These are phyloP conservation scores for Graphium sp. DNA, from an alignment of 2,329 filamentous ascomycete genomes.

Conservation along the genomic window DNA sequence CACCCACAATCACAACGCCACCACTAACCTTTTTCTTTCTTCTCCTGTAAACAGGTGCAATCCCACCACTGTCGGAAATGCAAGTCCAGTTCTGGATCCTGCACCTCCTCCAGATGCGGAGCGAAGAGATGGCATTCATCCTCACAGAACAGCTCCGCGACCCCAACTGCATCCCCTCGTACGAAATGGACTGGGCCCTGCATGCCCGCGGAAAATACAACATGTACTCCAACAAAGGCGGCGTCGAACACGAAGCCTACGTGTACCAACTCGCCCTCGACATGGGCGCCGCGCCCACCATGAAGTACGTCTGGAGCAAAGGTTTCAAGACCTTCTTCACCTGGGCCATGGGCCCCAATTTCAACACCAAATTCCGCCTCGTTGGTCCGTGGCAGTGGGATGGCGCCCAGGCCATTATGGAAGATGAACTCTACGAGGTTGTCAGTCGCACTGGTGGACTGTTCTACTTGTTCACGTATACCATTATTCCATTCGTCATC, in stretches of 20 bases:
- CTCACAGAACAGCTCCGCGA: neutral
- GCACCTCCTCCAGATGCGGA: slow-evolving; percentile 15
- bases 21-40: slow-evolving; percentile 1
- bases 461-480: slow-evolving; percentile 18
- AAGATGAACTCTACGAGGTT: slow-evolving; percentile 20
- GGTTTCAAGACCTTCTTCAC: slow-evolving; percentile 16
- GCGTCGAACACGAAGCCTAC: slow-evolving; percentile 31
- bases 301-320: slow-evolving; percentile 15
- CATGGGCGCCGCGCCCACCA: slow-evolving; percentile 22
- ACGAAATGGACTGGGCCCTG: slow-evolving; percentile 23
- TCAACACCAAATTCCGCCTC: slow-evolving; percentile 30
- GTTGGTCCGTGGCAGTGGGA: slow-evolving; percentile 23
- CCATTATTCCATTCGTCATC: slow-evolving; percentile 16
- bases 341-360: slow-evolving; percentile 30
- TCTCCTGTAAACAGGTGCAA: slow-evolving; percentile 20
- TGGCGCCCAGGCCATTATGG: slow-evolving; percentile 18
- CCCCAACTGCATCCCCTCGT: slow-evolving; percentile 11
- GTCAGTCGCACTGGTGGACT: slow-evolving; percentile 17
- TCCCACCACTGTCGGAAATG: slow-evolving; percentile 28
- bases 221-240: slow-evolving; percentile 16
- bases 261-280: slow-evolving; percentile 30
- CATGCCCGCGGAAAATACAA: slow-evolving; percentile 16
- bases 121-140: neutral
- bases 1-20: neutral
- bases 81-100: slow-evolving; percentile 30